Conservation (phyloP, 164 flowering plant species). For the Protea cynaroides region DNA sequence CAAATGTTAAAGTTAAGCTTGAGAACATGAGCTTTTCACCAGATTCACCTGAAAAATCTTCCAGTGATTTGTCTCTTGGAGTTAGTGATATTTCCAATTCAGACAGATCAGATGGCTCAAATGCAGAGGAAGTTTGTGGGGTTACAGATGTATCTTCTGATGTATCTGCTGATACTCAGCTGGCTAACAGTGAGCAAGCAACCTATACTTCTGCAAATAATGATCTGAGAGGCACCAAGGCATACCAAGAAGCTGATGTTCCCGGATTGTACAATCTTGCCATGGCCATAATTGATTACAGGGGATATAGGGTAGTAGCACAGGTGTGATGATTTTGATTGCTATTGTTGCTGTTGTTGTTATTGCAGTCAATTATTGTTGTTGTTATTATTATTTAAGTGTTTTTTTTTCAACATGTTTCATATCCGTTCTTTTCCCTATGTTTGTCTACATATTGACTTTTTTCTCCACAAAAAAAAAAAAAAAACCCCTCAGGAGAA, state of each 20-base stretch:
- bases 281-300: conserved; percentile 95
- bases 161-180: conserved; percentile 46
- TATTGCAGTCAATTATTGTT: too few relatives aligned
- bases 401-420: too few relatives aligned
- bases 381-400: too few relatives aligned
- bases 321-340: conserved; percentile 48
- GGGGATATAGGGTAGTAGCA: conserved; percentile 97
- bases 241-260: conserved; percentile 97
- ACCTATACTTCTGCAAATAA: conserved; percentile 98
- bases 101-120: conserved; percentile 23
- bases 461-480: too few relatives aligned
- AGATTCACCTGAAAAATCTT: conserved; percentile 27
- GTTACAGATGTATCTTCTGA: conserved; percentile 30
- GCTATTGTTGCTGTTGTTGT: too few relatives aligned
- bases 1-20: conserved; percentile 26
- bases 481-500: too few relatives aligned
- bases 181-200: conserved; percentile 93
- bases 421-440: too few relatives aligned
- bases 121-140: conserved; percentile 21
- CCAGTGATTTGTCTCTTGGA: conserved; percentile 15
- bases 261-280: conserved; percentile 94
- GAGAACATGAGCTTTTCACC: conserved; percentile 13
- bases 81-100: conserved; percentile 21
- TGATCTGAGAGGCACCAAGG: conserved; percentile 95
- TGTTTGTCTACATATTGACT: too few relatives aligned